Evolutionary conservation across 2,329 filamentous ascomycete species (phyloP), one percentile per base, ranked within the genome.

Genomic region (Nannizzia gypsea): DNA sequence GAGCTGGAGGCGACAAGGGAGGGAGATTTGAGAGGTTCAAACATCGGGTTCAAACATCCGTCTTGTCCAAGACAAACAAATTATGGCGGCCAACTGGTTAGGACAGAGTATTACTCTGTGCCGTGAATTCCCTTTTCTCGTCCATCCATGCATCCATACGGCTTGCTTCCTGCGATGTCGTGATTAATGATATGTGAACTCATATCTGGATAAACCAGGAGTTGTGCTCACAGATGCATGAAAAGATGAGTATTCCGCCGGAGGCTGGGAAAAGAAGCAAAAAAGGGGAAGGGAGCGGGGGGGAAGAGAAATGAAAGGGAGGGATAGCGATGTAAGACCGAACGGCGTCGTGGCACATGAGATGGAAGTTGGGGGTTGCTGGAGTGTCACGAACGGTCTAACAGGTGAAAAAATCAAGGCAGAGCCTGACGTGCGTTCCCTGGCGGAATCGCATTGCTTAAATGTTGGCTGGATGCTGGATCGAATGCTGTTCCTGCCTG

Each of bases 291-390:
- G n/a, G n/a, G n/a, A n/a, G n/a, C n/a, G 31, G 31, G 31, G 13
- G n/a, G n/a, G n/a, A 17, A 42, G 6, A 6, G 38, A 15, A n/a
- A 6, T 17, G 11, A 42, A 11, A 34, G 11, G 11, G 26, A 22
- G 28, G 26, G 8, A 26, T 13, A 54, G 50, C 34, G 24, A 54
- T 54, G 50, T 54, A 31, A 34, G 50, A 54, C 50, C 50, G 28
- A 54, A 54, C 50, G 22, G 50, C 50, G 50, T 34, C 17, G 50
- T 54, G 50, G 13, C 15, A 54, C 50, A 54, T 31, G 50, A 54
- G 50, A 54, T 31, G 15, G 24, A 9, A n/a, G 50, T n/a, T 26
- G 48, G 44, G 28, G 50, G 26, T n/a, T 9, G n/a, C 31, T 34
- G 15, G 48, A 11, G 50, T 54, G 34, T 54, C 50, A 54, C 50